These are phyloP conservation scores for Penicillium corylophilum DNA, from an alignment of 2,329 filamentous ascomycete genomes.

Conservation along the genomic window DNA sequence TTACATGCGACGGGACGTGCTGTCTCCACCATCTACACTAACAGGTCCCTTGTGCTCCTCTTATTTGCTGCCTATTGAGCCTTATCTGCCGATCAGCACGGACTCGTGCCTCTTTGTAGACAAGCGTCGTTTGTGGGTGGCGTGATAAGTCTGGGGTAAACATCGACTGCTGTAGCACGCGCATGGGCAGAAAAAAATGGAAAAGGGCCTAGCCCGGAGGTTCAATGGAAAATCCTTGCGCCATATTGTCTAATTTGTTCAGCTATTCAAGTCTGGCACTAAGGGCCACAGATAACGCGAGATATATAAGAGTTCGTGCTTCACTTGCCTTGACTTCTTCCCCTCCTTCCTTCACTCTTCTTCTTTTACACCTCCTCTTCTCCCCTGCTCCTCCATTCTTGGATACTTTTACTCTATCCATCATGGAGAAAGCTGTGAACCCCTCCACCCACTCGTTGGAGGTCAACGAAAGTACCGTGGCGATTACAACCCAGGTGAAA, in stretches of 20 bases:
- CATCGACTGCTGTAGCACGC: neutral
- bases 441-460: constrained; percentile 8
- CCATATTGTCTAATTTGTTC: neutral
- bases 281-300: neutral
- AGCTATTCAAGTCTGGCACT: neutral
- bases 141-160: constrained; percentile 17
- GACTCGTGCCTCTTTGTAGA: neutral
- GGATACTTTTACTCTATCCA: neutral
- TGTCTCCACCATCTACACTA: constrained; percentile 2
- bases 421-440: constrained; percentile 8
- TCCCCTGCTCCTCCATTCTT: neutral
- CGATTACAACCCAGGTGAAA: neutral
- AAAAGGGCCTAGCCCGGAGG: neutral
- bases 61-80: constrained; percentile 1
- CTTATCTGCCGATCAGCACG: constrained; percentile 12
- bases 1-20: constrained; percentile 7
- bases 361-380: neutral
- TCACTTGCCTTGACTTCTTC: neutral
- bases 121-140: neutral
- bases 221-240: neutral
- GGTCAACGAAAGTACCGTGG: constrained; percentile 5
- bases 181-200: neutral
- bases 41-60: neutral
- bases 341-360: neutral
- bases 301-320: neutral